Base-by-base conservation (phyloP, 1,284 basidiomycete species). In the Ustilago tritici region DNA sequence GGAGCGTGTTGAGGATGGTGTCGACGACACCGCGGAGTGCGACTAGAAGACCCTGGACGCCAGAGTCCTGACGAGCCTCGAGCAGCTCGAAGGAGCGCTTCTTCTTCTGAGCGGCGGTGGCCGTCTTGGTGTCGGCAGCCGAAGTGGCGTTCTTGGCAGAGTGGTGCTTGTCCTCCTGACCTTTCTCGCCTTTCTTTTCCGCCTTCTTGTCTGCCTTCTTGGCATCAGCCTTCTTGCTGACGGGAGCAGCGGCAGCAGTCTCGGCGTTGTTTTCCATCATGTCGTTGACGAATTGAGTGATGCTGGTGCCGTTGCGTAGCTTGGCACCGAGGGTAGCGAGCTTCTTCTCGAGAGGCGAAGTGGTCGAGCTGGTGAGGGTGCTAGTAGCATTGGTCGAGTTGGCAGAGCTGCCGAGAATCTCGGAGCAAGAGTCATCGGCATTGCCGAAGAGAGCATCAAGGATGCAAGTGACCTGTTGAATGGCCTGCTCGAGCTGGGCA, bases 1-100 rank as follows among this genome's bases (percentile, higher is more conserved):
- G 68, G 14, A 80, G 59, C 8, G 78, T 80, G 74, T 80, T 80
- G 70, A 80, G 73, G 52, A 81, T 73, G 8, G 77, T 78, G 63
- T 79, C 79, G 38, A 81, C 63, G 3, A 81, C 63, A 31, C 68
- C 65, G 41, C 79, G 76, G 8, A 79, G 74, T 0, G 70, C 68
- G 14, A 68, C 61, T 5, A 80, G 69, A 10, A 81, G 73, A 19
- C 79, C 79, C 19, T 63, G 38, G 14, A 80, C 64, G 57, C 77
- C 79, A 55, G 66, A 72, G 61, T 70, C 58, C 56, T 77, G 67
- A 40, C 70, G 66, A 14, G 74, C 75, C 35, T 65, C 56, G 23
- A 73, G 64, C 23, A 56, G 34, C 57, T 70, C 62, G 28, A 34
- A 58, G 19, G 56, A 70, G 36, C 64, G 66, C 60, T 71, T 77